phyloP scores from a whole-genome alignment of 179 eudicot genomes.

The Beta macrorhiza region DNA sequence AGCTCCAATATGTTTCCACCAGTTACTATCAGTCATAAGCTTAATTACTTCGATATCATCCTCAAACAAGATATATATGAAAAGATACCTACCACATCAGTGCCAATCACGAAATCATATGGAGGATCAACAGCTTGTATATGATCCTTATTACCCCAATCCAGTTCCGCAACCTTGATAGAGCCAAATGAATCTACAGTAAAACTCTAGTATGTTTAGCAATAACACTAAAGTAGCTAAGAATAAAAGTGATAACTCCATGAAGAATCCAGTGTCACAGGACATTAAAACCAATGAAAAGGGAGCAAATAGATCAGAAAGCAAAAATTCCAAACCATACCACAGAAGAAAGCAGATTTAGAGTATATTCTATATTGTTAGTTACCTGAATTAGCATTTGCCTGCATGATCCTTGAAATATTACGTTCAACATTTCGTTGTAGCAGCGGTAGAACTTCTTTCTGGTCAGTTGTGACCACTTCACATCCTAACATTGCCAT shows the following conservation, averaged over 20 bases:
- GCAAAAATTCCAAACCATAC: background rate
- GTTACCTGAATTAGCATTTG: slow-evolving; percentile 50
- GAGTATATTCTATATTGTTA: background rate
- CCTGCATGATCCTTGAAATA: slow-evolving; percentile 66
- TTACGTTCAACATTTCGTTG: slow-evolving; percentile 84
- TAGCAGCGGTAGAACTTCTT: slow-evolving; percentile 83
- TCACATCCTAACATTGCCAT: slow-evolving; percentile 93
- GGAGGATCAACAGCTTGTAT: slow-evolving; percentile 77
- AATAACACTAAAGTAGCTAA: background rate
- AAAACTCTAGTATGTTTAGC: slow-evolving; percentile 5
- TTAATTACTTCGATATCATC: background rate
- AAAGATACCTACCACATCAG: slow-evolving; percentile 73
- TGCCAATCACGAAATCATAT: slow-evolving; percentile 82
- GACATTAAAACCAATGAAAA: background rate
- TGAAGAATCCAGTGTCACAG: background rate
- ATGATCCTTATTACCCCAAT: slow-evolving; percentile 82
- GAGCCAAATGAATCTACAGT: slow-evolving; percentile 73
- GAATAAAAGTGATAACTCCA: background rate
- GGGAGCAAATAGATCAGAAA: background rate
- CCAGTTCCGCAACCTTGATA: slow-evolving; percentile 72
- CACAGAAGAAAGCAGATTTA: background rate
- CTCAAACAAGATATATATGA: background rate
- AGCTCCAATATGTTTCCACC: background rate
- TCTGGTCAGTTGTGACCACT: slow-evolving; percentile 82
- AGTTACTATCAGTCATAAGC: background rate